Evolutionary conservation across 1,139 yeast species (phyloP), one percentile per base, ranked within the genome.

Genomic region (Pichia sp.): DNA sequence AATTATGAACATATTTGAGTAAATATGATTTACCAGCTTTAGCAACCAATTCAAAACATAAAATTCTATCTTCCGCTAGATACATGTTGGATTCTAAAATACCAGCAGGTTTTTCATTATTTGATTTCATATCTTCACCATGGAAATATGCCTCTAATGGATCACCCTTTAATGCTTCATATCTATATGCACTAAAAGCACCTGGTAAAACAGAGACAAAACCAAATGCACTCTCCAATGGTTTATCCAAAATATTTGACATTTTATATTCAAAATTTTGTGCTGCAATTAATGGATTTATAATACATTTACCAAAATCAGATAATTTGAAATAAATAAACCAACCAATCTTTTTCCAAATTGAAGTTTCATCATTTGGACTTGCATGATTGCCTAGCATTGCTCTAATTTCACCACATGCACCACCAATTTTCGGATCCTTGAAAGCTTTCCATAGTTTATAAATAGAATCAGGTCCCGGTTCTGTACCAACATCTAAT

Each of bases 241-340:
- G 95, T 63, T 85, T 85, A 68, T 85, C 95, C 55, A 85, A 73
- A 54, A 85, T 80, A 62, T 85, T 85, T 23, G 94, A 83, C 68
- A 84, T 84, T 64, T 85, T 85, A 68, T 85, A 86, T 66, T 85
- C 95, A 61, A 85, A 85, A 61, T 85, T 85, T 61, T 85, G 95
- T 0, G 92, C 88, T 0, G 94, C 94, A 25, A 85, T 86, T 42
- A 85, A 68, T 9, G 95, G 95, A 61, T 85, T 85, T 15, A 73
- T 61, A 42, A 83, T 67, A 53, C 82, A 63, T n/a, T 52, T 53
- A 16, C 45, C 37, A 26, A 59, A 45, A 54, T 63, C 64, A 27
- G 60, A 50, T n/a, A 49, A 23, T 51, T 50, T 39, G 20, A 47
- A 50, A 38, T 51, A 52, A 15, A 55, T 44, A 25, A 50, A 53